Evolutionary conservation across 1,284 basidiomycete genomes (phyloP), one percentile per base, ranked within the genome.

Genomic region (Peniophora sp.): DNA sequence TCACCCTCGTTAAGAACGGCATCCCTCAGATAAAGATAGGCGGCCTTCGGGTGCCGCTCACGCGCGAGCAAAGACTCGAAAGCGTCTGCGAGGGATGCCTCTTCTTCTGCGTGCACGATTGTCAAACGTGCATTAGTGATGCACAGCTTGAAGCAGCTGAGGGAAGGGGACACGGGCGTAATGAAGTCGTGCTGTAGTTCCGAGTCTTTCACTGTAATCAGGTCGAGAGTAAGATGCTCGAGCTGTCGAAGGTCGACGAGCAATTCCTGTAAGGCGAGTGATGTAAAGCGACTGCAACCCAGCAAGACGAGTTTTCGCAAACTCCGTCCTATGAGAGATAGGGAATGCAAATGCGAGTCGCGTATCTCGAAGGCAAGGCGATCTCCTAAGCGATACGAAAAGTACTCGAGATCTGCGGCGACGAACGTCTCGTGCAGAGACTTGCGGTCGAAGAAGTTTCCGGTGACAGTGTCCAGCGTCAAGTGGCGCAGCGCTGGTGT

Each of bases 231-330:
- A 49, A 75, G 63, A 50, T 69, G 67, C 50, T 69, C 62, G n/a
- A 74, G 58, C 20, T 44, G 51, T 0, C 57, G 56, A 22, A 73
- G 51, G 24, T 41, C 50, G 22, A 56, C 56, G 2, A 74, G 52
- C 44, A 65, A 68, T 9, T 57, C 54, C 16, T 63, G 57, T 20
- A 75, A 55, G 14, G 52, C 56, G 6, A 59, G 45, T 27, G 61
- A 67, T 3, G 67, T 63, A 16, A 74, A 56, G 11, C 65, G 62
- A 47, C 56, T 65, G 53, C 67, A 68, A 2, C 63, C 65, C 2
- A 74, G 59, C 5, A 73, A 63, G 50, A 71, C 64, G n/a, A 75
- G 59, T 51, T 58, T 66, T 32, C 63, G 61, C 47, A 74, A 58
- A n/a, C 51, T 49, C 1, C 52, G 44, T 3, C 64, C 64, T 22